phyloP scores from a whole-genome alignment of 495 filamentous ascomycete species.

The Trichocladium antarcticum region DNA sequence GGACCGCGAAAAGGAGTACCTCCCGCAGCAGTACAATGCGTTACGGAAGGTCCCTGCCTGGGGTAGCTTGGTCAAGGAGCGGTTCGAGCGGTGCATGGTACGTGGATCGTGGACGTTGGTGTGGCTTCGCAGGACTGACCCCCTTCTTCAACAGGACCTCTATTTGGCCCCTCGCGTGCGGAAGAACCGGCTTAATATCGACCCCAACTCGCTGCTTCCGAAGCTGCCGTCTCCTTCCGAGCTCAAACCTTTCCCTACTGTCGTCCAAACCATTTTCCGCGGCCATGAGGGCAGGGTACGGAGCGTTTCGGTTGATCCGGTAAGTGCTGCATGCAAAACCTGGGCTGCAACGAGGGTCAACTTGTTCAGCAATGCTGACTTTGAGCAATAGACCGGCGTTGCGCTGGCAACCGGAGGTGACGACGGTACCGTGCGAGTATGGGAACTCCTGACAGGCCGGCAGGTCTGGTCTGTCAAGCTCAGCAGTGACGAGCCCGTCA shows the following conservation, averaged over 20 bases:
- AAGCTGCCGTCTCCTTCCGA: conserved; percentile 93
- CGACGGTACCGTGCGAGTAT: conserved; percentile 83
- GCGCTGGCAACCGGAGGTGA: conserved; percentile 73
- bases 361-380: conserved; percentile 4
- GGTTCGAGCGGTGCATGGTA: conserved; percentile 79
- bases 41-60: conserved; percentile 91
- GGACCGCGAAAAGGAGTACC: conserved; percentile 79
- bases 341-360: no score
- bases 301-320: conserved; percentile 51
- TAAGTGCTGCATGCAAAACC: no score
- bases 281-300: conserved; percentile 87
- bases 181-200: conserved; percentile 90
- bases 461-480: conserved; percentile 78
- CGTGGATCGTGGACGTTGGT: not conserved
- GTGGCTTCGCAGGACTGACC: not conserved
- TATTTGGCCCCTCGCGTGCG: conserved; percentile 89
- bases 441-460: conserved; percentile 78
- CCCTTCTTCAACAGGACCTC: conserved; percentile 52
- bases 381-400: conserved; percentile 14
- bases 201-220: conserved; percentile 83
- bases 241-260: conserved; percentile 84
- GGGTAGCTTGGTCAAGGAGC: conserved; percentile 79
- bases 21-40: conserved; percentile 69
- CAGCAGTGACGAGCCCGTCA: conserved; percentile 70
- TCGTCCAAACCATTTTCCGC: conserved; percentile 67